Percentiles rank a stretch among this genome's conserved stretches.
Evolutionary conservation across 1,139 yeast genomes (phyloP).

Genomic region (Protomyces arabidopsidicola): DNA sequence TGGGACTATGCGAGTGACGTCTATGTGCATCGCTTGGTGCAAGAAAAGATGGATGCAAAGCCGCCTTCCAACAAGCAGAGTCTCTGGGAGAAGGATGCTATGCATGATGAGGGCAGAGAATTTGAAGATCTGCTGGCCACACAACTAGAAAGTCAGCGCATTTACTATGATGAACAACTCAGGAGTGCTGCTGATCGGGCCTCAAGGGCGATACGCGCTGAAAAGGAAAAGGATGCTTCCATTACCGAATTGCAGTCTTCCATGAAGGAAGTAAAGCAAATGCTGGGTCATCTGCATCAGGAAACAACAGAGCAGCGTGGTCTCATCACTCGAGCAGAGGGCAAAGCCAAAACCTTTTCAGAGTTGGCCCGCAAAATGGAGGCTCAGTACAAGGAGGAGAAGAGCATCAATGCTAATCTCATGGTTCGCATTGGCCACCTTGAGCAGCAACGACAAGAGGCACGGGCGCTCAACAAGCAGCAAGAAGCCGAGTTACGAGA

Average conservation of each 20-base stretch:
- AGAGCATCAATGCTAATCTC: slow-evolving; percentile 53
- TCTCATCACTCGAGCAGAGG: slow-evolving; percentile 30
- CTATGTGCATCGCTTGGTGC: slow-evolving; percentile 80
- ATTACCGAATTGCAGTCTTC: slow-evolving; percentile 22
- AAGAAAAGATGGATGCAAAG: slow-evolving; percentile 81
- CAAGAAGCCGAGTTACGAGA: slow-evolving; percentile 43
- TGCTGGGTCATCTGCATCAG: slow-evolving; percentile 32
- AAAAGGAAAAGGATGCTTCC: slow-evolving; percentile 44
- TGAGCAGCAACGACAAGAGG: slow-evolving; percentile 36
- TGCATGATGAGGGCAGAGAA: slow-evolving; percentile 60
- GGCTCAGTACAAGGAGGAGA: slow-evolving; percentile 47
- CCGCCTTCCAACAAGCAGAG: slow-evolving; percentile 36
- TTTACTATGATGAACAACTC: slow-evolving; percentile 66
- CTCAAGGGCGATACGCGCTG: slow-evolving; percentile 38
- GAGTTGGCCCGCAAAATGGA: slow-evolving; percentile 36
- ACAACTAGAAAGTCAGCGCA: slow-evolving; percentile 85
- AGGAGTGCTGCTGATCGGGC: slow-evolving; percentile 44
- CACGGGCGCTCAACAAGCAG: slow-evolving; percentile 36
- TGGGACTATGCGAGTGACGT: slow-evolving; percentile 96
- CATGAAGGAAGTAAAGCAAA: slow-evolving; percentile 21
- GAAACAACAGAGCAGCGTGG: slow-evolving; percentile 27
- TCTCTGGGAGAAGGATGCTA: slow-evolving; percentile 4
- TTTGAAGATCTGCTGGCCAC: slow-evolving; percentile 73
- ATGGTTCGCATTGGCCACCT: slow-evolving; percentile 54
- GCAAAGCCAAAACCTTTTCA: slow-evolving; percentile 38